Evolutionary conservation across 2,329 filamentous ascomycete genomes (phyloP), one percentile per base, ranked within the genome.

Genomic region (Tolypocladium tundrense): DNA sequence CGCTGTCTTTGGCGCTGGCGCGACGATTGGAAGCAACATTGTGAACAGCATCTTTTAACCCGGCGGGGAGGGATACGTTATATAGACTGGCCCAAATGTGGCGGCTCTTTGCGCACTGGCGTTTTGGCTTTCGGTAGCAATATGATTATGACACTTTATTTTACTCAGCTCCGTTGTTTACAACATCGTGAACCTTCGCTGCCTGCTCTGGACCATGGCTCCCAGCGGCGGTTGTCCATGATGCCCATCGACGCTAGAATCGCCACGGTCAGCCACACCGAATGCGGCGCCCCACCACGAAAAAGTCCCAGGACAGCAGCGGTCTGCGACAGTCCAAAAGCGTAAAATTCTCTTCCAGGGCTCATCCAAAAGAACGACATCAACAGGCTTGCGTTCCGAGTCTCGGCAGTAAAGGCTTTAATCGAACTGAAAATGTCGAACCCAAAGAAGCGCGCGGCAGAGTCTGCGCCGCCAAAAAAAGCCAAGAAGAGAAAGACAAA

Each of bases 1-100:
- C 51, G 91, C 91, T 35, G 91, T 97, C 64, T 96, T 96, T 67
- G 93, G 93, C 72, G 93, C 93, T 53, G 92, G 93, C 73, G 92
- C 93, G 54, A 94, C 90, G 1, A 88, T 96, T 62, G 92, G 92
- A 69, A 84, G 88, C 64, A 94, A 96, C 69, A 85, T 96, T 69
- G 91, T 96, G 65, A 94, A 95, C 74, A 85, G 87, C 62, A 95
- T 96, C 66, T 94, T 96, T 72, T 96, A 85, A 68, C 7, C 33
- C 1, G 48, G 16, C 27, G 2, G 10, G 31, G 19, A 35, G 10
- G 31, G 4, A 35, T 35, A 1, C 48, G 16, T n/a, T n/a, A 1
- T 13, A 21, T 52, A 21, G 48, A 52, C 27, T 11, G 31, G 27
- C 27, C 27, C 4, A n/a, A 6, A 21, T 21, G 19, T 6, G 48